Evolutionary conservation across 2,329 filamentous ascomycete genomes (phyloP).

Genomic region (Endocalyx cinctus): DNA sequence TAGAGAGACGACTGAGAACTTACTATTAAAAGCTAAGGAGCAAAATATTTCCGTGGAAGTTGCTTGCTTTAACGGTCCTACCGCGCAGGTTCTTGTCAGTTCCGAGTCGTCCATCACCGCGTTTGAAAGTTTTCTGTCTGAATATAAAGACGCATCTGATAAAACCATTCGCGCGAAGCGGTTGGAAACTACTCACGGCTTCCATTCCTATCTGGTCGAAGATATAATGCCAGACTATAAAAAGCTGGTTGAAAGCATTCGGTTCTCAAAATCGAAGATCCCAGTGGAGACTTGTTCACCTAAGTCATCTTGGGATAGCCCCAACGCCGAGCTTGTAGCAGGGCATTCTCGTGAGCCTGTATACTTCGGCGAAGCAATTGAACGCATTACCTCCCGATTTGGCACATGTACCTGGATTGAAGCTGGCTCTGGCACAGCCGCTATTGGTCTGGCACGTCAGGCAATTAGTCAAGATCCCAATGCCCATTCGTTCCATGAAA

Average conservation of each 20-base stretch:
- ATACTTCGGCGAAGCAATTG: conserved; percentile 37
- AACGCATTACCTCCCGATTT: conserved; percentile 29
- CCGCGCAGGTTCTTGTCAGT: too few species aligned
- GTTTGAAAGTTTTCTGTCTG: too few species aligned
- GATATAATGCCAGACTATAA: too few species aligned
- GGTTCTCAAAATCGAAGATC: conserved; percentile 30
- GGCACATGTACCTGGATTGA: conserved; percentile 39
- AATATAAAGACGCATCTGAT: too few species aligned
- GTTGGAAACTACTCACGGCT: conserved; percentile 42
- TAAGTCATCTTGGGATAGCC: conserved; percentile 7
- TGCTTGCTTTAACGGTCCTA: conserved; percentile 43
- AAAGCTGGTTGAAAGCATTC: too few species aligned
- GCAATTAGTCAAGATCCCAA: too few species aligned
- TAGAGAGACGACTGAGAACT: too few species aligned
- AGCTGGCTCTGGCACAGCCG: conserved; percentile 34
- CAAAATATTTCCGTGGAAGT: too few species aligned
- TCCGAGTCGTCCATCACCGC: too few species aligned
- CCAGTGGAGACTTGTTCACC: conserved; percentile 29
- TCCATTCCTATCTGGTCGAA: conserved; percentile 40
- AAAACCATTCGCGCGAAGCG: conserved; percentile 28
- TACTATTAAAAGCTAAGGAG: too few species aligned
- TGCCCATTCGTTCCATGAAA: too few species aligned
- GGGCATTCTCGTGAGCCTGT: conserved; percentile 40
- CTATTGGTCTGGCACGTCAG: conserved; percentile 28
- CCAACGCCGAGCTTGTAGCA: conserved; percentile 14